Evolutionary conservation across 83 land plant species (phyloP), one percentile per base, ranked within the genome.

Genomic region (Isoetes engelmannii): DNA sequence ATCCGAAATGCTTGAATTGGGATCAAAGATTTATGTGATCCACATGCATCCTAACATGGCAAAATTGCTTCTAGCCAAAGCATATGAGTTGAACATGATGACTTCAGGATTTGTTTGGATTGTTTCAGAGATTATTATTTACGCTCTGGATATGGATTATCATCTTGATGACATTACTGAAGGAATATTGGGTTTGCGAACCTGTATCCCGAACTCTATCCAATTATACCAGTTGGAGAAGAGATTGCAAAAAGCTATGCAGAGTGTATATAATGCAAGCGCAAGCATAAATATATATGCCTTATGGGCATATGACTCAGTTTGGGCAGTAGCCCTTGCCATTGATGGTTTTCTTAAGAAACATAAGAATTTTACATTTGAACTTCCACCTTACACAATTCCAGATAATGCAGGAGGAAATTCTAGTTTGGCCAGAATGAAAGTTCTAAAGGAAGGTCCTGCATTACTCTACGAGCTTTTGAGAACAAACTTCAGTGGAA

Each of bases 301-400:
- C 12, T 51, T 51, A n/a, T 51, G 15, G 12, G 54, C 54, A 51
- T 51, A 51, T 51, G 54, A 51, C 15, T 37, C 49, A 7, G 17
- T 64, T 12, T 64, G 67, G 67, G 45, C 41, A 15, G 45, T 64
- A 9, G 67, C 67, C 1, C 9, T 41, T 64, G 67, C 67, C 10
- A 47, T 64, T 9, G 45, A 47, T 13, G 17, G 45, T 12, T 44
- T 64, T 17, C 67, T 64, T 12, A n/a, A 10, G 10, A 9, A 64
- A 9, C 9, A 41, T 21, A 47, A 47, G 44, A 64, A 37, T 13
- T 41, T 64, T 9, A 41, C 49, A 21, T 64, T 64, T 64, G 67
- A 41, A 44, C 20, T 47, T 21, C 67, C 44, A 10, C 37, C 37
- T 28, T 41, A 18, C 3, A 9, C 13, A 8, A 41, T 64, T 44